Conservation (phyloP, 2,329 filamentous ascomycete species). For the Ceratocystis cubensis region DNA sequence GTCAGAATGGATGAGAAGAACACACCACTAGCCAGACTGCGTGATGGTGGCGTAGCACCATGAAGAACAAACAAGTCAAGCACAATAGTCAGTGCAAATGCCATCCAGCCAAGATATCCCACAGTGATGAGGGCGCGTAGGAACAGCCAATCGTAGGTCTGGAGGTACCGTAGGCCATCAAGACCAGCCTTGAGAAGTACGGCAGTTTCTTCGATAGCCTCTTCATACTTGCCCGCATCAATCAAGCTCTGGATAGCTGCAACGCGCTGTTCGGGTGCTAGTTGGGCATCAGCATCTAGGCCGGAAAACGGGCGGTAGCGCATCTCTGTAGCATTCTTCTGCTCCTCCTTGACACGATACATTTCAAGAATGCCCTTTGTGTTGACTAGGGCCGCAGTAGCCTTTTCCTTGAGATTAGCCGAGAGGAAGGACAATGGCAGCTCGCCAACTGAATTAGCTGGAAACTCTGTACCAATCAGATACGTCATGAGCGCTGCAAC, state of each 20-base stretch:
- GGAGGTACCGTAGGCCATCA: slow-evolving; percentile 78
- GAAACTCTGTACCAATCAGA: slow-evolving; percentile 73
- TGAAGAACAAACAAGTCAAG: slow-evolving; percentile 78
- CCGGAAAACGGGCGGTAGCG: slow-evolving; percentile 64
- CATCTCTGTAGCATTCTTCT: slow-evolving; percentile 64
- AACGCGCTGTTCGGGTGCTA: slow-evolving; percentile 55
- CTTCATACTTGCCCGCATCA: slow-evolving; percentile 49
- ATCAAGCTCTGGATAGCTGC: slow-evolving; percentile 57
- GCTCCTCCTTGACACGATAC: slow-evolving; percentile 85
- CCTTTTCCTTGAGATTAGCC: slow-evolving; percentile 61
- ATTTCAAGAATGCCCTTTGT: slow-evolving; percentile 82
- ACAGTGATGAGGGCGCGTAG: slow-evolving; percentile 74
- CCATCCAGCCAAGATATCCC: slow-evolving; percentile 92
- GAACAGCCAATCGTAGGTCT: slow-evolving; percentile 98
- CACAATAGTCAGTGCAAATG: slow-evolving; percentile 78
- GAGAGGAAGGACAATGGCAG: slow-evolving; percentile 73
- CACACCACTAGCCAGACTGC: slow-evolving; percentile 45
- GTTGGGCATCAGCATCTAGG: slow-evolving; percentile 46
- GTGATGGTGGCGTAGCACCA: slow-evolving; percentile 49
- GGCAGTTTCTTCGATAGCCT: slow-evolving; percentile 67
- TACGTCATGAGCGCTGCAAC: slow-evolving; percentile 94
- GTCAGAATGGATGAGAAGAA: slow-evolving; percentile 68
- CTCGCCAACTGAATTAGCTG: slow-evolving; percentile 91
- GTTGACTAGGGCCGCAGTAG: slow-evolving; percentile 72
- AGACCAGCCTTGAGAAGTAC: slow-evolving; percentile 65